Evolutionary conservation across 805 yeast species (phyloP).

Genomic region (Kuraishia floccosa): DNA sequence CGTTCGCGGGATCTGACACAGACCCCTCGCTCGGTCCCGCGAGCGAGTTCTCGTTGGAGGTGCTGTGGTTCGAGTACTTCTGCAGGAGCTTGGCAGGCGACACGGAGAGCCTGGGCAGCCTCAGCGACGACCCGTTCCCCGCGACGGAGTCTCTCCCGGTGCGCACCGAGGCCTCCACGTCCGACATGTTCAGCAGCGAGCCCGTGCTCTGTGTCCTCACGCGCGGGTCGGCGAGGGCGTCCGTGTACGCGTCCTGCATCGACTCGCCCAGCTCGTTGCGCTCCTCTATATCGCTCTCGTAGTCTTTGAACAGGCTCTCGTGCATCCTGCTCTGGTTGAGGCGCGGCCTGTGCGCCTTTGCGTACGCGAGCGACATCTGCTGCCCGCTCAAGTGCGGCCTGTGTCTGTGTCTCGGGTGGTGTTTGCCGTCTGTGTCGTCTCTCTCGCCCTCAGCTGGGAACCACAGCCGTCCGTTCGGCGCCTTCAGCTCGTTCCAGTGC

Average conservation of each 20-base stretch:
- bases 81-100: constrained; percentile 3
- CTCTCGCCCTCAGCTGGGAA: constrained; percentile 20
- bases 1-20: no score
- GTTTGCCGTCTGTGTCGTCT: not conserved
- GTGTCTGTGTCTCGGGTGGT: not conserved
- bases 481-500: constrained; percentile 40
- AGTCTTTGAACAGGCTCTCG: constrained; percentile 15
- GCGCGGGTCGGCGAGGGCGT: no score
- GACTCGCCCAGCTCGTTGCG: no score
- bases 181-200: no score
- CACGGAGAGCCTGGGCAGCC: constrained; percentile 3
- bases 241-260: no score
- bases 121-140: constrained; percentile 1
- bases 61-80: not conserved
- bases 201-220: no score
- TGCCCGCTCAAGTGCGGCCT: not conserved
- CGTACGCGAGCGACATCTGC: not conserved
- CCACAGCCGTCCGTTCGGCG: constrained; percentile 38
- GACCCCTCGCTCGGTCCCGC: no score
- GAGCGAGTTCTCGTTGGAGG: no score
- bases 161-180: no score
- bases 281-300: no score
- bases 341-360: not conserved
- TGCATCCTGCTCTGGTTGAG: constrained; percentile 6
- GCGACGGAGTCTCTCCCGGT: constrained; percentile 1